These are phyloP conservation scores for Potentilla sterilis DNA, from an alignment of 306 rosid species.

Conservation along the genomic window DNA sequence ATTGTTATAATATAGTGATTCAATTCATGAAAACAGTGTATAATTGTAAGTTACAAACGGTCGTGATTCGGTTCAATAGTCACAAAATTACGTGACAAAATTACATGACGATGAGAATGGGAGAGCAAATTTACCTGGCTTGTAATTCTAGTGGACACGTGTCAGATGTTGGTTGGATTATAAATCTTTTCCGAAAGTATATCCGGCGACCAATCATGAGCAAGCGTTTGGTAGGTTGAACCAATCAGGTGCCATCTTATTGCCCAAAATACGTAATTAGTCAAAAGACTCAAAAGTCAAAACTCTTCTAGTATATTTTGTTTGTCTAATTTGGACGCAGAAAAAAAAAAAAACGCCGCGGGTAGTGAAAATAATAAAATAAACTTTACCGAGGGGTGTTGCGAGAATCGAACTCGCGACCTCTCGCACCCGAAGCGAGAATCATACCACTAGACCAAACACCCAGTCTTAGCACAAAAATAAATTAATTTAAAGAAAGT, in stretches of 20 bases:
- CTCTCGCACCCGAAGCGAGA: conserved; percentile 74
- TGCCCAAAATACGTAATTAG: background rate
- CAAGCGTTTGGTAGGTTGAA: background rate
- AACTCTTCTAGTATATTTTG: too few relatives aligned
- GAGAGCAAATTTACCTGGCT: too few relatives aligned
- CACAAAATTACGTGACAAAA: too few relatives aligned
- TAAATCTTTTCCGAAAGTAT: too few relatives aligned
- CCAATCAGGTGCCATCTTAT: background rate
- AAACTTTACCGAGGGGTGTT: conserved; percentile 24
- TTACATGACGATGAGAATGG: too few relatives aligned
- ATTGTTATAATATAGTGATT: too few relatives aligned
- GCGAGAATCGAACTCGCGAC: conserved; percentile 70
- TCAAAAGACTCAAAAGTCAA: background rate
- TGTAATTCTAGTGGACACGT: background rate
- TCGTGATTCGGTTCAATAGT: too few relatives aligned
- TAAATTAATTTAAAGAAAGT: too few relatives aligned
- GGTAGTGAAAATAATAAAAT: background rate
- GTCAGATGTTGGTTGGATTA: background rate
- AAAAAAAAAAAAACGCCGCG: background rate
- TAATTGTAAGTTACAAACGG: too few relatives aligned
- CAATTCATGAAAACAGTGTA: too few relatives aligned
- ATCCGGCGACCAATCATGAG: background rate
- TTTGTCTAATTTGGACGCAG: background rate
- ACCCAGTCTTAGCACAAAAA: conserved; percentile 14
- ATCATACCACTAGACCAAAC: conserved; percentile 85